Evolutionary conservation across 805 yeast genomes (phyloP).

Genomic region (Hagleromyces aurorensis): DNA sequence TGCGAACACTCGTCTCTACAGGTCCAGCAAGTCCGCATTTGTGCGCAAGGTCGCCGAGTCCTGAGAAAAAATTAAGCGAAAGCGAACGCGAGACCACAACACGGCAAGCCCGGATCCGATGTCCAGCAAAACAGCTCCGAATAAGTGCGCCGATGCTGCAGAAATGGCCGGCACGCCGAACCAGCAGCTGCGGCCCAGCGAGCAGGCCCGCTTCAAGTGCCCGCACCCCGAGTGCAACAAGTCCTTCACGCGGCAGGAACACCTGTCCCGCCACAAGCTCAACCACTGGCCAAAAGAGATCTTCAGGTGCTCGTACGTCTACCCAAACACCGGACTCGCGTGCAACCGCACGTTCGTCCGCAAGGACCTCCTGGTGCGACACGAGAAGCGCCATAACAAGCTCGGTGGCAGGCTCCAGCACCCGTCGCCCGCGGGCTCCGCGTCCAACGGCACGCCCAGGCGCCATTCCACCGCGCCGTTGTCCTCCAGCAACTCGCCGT

Average conservation of each 20-base stretch:
- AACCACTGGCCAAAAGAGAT: constrained; percentile 50
- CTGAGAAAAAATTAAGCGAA: too few species aligned
- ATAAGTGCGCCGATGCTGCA: background rate
- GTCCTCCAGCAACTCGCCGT: too few species aligned
- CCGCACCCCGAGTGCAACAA: constrained; percentile 46
- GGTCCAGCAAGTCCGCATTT: too few species aligned
- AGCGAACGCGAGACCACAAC: background rate
- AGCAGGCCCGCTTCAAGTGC: constrained; percentile 31
- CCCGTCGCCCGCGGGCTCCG: background rate
- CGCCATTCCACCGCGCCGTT: too few species aligned
- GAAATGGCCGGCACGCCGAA: background rate
- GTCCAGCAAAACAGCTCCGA: background rate
- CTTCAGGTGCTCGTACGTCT: constrained; percentile 37
- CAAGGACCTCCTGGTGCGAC: constrained; percentile 43
- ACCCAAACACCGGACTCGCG: constrained; percentile 23
- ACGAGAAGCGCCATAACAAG: constrained; percentile 36
- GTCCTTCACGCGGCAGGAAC: constrained; percentile 52
- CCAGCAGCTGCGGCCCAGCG: too few species aligned
- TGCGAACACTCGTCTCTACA: too few species aligned
- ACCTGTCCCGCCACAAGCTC: constrained; percentile 51
- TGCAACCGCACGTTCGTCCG: constrained; percentile 59
- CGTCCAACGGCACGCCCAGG: too few species aligned
- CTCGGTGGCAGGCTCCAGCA: constrained; percentile 8
- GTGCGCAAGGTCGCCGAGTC: too few species aligned
- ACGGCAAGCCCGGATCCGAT: background rate